Evolutionary conservation across 768 basidiomycete species (phyloP), one percentile per base, ranked within the genome.

Genomic region (Trametes villosa): DNA sequence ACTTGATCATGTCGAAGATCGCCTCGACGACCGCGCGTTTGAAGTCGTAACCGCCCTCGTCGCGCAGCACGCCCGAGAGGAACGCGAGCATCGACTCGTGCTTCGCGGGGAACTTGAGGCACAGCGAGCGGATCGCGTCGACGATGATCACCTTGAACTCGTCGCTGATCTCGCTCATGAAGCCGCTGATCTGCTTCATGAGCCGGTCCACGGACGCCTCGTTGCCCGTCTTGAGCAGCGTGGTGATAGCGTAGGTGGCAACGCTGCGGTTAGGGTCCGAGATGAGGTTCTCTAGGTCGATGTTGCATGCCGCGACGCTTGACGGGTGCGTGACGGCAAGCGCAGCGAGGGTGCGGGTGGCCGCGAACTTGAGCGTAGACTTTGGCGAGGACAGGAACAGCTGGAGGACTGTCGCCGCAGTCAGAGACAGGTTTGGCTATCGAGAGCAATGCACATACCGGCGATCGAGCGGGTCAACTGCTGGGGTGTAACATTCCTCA

Each of bases 141-240:
- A 99, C 97, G 49, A 99, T 97, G 77, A 99, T 97, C 72, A 98
- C 96, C 81, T 98, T 98, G 86, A 99, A 99, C 77, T 99, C 97
- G 75, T 99, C 97, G 65, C 94, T 96, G 76, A 99, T 98, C 75
- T 99, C 97, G 58, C 89, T 85, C 96, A 99, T 97, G 81, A 99
- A 99, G 40, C 94, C 91, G 29, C 94, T 92, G 66, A 99, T 99
- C 76, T 98, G 96, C 74, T 98, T 98, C 88, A 99, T 98, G 64
- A 99, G 84, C 51, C 97, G 88, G 76, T 99, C 97, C 36, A 99
- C 97, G 1, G 96, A 98, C 8, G 95, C 95, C 75, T 99, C 97
- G 75, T 98, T 98, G 24, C 97, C 97, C 31, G 97, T 99, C 94
- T 98, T 98, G 71, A 99, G 88, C 26, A 99, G 78, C 0, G 97